phyloP scores from a whole-genome alignment of 441 rosid species.

The Dalechampia spathulata region DNA sequence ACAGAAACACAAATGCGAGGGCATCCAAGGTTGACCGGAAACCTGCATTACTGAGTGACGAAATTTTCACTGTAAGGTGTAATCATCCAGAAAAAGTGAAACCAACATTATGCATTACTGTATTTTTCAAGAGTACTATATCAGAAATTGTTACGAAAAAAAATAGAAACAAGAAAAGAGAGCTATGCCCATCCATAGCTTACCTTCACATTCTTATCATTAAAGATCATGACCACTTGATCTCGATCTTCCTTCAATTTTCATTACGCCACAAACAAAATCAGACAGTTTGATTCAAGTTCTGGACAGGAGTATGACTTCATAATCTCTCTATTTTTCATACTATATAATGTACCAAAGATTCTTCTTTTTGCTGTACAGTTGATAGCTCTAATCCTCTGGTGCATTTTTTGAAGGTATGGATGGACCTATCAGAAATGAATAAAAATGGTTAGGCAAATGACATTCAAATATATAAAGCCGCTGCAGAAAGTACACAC shows the following conservation, averaged over 20 bases:
- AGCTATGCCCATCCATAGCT: background rate
- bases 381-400: slow-evolving; percentile 6
- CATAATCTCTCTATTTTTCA: background rate
- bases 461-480: background rate
- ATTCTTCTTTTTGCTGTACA: background rate
- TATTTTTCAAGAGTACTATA: too few species aligned
- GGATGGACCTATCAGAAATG: slow-evolving; percentile 6
- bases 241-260: background rate
- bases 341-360: background rate
- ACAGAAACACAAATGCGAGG: too few species aligned
- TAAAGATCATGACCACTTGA: background rate
- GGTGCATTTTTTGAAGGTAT: background rate
- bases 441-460: background rate
- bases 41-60: too few species aligned
- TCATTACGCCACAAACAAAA: background rate
- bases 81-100: too few species aligned
- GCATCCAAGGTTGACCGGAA: too few species aligned
- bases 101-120: too few species aligned
- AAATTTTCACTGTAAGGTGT: too few species aligned
- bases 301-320: background rate
- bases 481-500: background rate
- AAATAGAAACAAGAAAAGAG: background rate
- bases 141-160: background rate
- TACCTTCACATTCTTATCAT: background rate
- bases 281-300: background rate